phyloP scores from a whole-genome alignment of 2,329 filamentous ascomycete genomes.

The Purpureocillium takamizusanense region DNA sequence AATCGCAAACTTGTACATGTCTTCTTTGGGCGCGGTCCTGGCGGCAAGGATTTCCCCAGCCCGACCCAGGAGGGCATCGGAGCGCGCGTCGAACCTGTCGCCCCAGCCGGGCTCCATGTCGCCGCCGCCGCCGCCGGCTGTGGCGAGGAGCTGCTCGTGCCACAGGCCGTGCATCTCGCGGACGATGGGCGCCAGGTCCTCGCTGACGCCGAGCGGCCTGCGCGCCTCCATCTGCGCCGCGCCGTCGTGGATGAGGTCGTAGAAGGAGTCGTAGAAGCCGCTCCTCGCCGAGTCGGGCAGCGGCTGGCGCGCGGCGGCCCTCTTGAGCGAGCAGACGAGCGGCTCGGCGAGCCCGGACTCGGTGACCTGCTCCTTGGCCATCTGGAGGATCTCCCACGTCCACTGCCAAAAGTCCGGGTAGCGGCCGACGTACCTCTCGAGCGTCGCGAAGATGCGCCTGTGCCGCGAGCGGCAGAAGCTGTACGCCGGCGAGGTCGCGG shows the following conservation, averaged over 20 bases:
- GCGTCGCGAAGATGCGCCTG: slow-evolving; percentile 4
- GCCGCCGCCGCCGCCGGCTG: too few species aligned
- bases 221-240: background rate
- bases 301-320: background rate
- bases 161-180: slow-evolving; percentile 3
- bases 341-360: slow-evolving; percentile 5
- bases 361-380: slow-evolving; percentile 4
- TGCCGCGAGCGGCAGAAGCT: slow-evolving; percentile 6
- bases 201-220: slow-evolving; percentile 2
- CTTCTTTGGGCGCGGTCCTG: slow-evolving; percentile 1
- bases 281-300: slow-evolving; percentile 1
- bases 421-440: slow-evolving; percentile 2
- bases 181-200: background rate
- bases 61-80: slow-evolving; percentile 1
- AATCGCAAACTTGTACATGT: slow-evolving; percentile 6
- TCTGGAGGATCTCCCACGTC: slow-evolving; percentile 4
- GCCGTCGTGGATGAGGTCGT: slow-evolving; percentile 4
- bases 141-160: slow-evolving; percentile 3
- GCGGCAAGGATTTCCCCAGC: slow-evolving; percentile 4
- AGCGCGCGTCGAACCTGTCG: slow-evolving; percentile 2
- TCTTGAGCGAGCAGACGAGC: slow-evolving; percentile 2
- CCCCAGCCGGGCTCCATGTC: slow-evolving; percentile 7
- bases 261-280: slow-evolving; percentile 2
- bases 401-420: slow-evolving; percentile 6
- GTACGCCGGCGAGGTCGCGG: slow-evolving; percentile 5